Evolutionary conservation across 805 yeast species (phyloP).

Genomic region (Wilhelminamyces savonicus): DNA sequence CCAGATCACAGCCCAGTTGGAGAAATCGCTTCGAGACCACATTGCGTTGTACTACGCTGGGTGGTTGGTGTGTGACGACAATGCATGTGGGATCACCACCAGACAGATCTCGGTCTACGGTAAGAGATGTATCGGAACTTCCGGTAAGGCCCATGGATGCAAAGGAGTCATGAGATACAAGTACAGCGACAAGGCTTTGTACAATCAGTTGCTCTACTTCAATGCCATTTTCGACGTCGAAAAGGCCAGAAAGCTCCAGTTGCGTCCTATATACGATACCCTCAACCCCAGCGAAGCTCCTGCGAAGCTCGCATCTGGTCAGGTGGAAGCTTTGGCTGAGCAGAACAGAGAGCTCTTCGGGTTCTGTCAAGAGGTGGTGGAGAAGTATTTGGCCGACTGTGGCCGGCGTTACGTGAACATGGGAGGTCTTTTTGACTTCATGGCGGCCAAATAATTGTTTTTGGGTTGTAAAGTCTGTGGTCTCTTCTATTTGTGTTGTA

Average conservation of each 20-base stretch:
- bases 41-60: slow-evolving; percentile 80
- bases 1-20: slow-evolving; percentile 66
- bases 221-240: slow-evolving; percentile 76
- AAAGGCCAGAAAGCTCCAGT: slow-evolving; percentile 52
- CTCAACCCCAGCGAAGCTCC: slow-evolving; percentile 23
- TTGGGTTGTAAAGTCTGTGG: no score
- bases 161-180: slow-evolving; percentile 77
- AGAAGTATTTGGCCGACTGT: slow-evolving; percentile 69
- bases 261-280: slow-evolving; percentile 48
- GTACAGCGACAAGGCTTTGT: slow-evolving; percentile 73
- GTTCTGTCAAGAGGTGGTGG: slow-evolving; percentile 50
- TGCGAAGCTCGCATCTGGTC: slow-evolving; percentile 39
- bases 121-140: slow-evolving; percentile 66
- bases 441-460: no score
- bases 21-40: slow-evolving; percentile 59
- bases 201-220: slow-evolving; percentile 79
- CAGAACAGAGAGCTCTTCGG: slow-evolving; percentile 65
- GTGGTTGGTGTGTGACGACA: slow-evolving; percentile 79
- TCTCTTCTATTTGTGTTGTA: no score
- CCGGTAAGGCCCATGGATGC: slow-evolving; percentile 56
- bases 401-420: slow-evolving; percentile 88
- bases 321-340: slow-evolving; percentile 68
- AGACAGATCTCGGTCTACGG: slow-evolving; percentile 89
- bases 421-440: slow-evolving; percentile 68
- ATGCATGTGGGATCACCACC: slow-evolving; percentile 72